phyloP scores from a whole-genome alignment of 148 eudicot species.

The Heliamphora exappendiculata region DNA sequence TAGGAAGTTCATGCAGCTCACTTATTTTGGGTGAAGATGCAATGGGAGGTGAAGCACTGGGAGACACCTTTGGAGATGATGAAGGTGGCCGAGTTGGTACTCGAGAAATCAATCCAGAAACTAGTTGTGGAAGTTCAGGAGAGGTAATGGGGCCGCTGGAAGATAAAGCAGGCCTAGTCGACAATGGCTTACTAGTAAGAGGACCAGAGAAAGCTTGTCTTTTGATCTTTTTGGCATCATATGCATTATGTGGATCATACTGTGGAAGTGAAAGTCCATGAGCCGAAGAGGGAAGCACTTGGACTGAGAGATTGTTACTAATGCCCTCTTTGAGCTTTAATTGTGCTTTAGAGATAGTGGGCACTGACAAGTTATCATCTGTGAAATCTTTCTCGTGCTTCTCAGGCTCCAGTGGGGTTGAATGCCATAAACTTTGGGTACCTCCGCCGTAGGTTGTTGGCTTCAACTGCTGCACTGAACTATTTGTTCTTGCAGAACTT shows the following conservation, averaged over 20 bases:
- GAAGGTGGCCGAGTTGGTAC: conserved; percentile 27
- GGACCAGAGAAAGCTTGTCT: conserved; percentile 76
- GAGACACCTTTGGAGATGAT: conserved; percentile 44
- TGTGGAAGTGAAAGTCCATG: conserved; percentile 34
- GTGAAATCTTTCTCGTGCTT: conserved; percentile 34
- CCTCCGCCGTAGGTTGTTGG: conserved; percentile 14
- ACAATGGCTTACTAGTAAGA: conserved; percentile 41
- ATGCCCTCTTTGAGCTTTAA: conserved; percentile 59
- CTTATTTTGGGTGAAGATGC: conserved; percentile 65
- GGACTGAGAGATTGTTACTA: conserved; percentile 23
- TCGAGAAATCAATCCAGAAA: conserved; percentile 55
- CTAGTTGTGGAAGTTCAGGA: conserved; percentile 25
- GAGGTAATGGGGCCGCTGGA: conserved; percentile 34
- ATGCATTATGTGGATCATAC: conserved; percentile 24
- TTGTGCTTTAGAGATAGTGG: conserved; percentile 25
- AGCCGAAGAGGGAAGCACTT: conserved; percentile 38
- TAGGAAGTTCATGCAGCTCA: conserved; percentile 97
- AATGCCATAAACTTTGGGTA: conserved; percentile 29
- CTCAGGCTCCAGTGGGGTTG: conserved; percentile 37
- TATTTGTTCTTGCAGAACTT: conserved; percentile 25
- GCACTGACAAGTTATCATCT: conserved; percentile 37
- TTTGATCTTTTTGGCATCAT: conserved; percentile 37
- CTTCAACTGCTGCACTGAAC: too few species aligned
- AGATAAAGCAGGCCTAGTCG: conserved; percentile 28
- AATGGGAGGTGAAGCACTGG: conserved; percentile 46